These are phyloP conservation scores for Celoporthe dispersa DNA, from an alignment of 2,329 filamentous ascomycete species.

Conservation along the genomic window DNA sequence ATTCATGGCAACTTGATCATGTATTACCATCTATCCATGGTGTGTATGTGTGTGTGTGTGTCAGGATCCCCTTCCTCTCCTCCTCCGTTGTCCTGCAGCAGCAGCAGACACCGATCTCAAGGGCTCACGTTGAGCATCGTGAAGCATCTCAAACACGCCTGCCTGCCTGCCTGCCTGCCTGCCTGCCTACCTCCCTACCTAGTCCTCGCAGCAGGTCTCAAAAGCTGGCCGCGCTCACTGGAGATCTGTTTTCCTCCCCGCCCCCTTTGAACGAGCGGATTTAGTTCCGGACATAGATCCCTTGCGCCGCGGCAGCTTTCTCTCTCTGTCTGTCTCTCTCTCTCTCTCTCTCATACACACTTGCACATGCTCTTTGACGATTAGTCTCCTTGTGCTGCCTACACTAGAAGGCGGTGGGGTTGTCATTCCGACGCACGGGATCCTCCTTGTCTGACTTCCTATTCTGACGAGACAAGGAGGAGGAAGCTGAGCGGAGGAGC, in stretches of 20 bases:
- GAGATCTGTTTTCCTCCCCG: not conserved
- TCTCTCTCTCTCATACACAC: not conserved
- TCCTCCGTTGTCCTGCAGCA: not conserved
- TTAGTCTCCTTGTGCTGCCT: slow-evolving; percentile 16
- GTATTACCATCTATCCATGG: too few species aligned
- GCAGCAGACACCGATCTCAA: not conserved
- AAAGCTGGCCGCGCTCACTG: not conserved
- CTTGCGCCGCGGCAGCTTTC: not conserved
- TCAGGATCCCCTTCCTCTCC: not conserved
- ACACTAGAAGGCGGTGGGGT: slow-evolving; percentile 12
- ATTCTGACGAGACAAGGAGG: not conserved
- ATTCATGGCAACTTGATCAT: too few species aligned
- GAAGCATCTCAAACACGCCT: not conserved
- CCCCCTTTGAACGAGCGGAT: not conserved
- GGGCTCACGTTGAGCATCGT: not conserved
- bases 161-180: not conserved
- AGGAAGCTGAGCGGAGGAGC: not conserved
- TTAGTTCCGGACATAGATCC: not conserved
- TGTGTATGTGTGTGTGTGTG: too few species aligned
- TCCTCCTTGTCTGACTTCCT: slow-evolving; percentile 2
- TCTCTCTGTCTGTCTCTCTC: not conserved
- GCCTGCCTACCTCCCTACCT: not conserved
- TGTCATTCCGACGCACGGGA: not conserved
- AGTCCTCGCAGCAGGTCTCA: not conserved
- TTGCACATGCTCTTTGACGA: not conserved